Evolutionary conservation across 169 alveolate genomes (phyloP).

Genomic region (Cryptosporidium sp.): DNA sequence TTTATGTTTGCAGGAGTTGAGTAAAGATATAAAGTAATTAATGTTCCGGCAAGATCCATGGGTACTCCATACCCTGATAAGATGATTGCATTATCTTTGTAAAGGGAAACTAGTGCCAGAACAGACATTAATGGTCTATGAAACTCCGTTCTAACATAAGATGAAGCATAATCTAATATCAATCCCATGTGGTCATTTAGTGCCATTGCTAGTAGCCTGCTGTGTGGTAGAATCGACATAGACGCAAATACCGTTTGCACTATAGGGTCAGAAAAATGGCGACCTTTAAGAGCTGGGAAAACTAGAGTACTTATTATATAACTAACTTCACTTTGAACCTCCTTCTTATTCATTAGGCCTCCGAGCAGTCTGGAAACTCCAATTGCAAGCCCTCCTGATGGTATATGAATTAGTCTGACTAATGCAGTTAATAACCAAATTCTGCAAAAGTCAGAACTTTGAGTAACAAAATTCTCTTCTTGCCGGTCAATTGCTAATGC

Average conservation of each 20-base stretch:
- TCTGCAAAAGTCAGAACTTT: conserved; percentile 37
- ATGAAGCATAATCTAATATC: conserved; percentile 40
- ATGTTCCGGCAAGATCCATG: conserved; percentile 51
- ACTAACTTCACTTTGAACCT: conserved; percentile 36
- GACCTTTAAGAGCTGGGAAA: conserved; percentile 61
- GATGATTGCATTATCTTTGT: conserved; percentile 50
- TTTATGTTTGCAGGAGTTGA: conserved; percentile 47
- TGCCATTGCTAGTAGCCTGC: conserved; percentile 38
- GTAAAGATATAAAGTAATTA: conserved; percentile 41
- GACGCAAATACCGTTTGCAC: conserved; percentile 69
- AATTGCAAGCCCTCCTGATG: conserved; percentile 68
- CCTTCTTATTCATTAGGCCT: conserved; percentile 43
- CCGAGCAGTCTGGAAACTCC: conserved; percentile 53
- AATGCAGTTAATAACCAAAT: conserved; percentile 61
- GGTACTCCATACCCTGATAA: conserved; percentile 75
- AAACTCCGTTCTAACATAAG: conserved; percentile 65
- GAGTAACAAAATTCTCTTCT: conserved; percentile 21
- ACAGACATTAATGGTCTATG: conserved; percentile 64
- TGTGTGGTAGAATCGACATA: conserved; percentile 51
- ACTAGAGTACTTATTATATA: conserved; percentile 44
- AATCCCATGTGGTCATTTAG: conserved; percentile 35
- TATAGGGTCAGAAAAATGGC: conserved; percentile 65
- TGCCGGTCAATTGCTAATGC: conserved; percentile 57
- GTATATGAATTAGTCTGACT: conserved; percentile 53
- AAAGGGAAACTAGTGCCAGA: conserved; percentile 31